A percentile compares a stretch with the other conserved stretches of the same genome.
Conservation (phyloP, 2,329 filamentous ascomycete species). For the Fusarium poae region DNA sequence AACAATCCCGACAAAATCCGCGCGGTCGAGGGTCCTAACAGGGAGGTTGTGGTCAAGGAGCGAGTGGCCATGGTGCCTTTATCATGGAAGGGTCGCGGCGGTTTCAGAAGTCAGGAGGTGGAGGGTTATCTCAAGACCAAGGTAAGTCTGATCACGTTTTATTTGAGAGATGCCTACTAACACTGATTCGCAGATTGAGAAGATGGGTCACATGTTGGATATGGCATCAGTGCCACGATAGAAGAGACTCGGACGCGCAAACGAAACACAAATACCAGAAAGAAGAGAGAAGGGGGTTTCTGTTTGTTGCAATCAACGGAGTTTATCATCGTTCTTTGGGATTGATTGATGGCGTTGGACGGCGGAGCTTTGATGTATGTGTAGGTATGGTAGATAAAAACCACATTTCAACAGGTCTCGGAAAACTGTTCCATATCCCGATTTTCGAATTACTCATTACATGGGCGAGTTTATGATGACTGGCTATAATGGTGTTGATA, state of each 20-base stretch:
- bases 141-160: slow-evolving; percentile 63
- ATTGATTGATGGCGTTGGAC: slow-evolving; percentile 42
- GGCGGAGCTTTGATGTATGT: slow-evolving; percentile 38
- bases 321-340: slow-evolving; percentile 39
- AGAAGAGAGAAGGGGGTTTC: not conserved
- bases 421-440: not conserved
- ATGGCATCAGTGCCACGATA: slow-evolving; percentile 56
- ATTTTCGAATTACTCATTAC: too few species aligned
- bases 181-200: slow-evolving; percentile 73
- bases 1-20: slow-evolving; percentile 98
- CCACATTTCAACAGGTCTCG: slow-evolving; percentile 7
- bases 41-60: slow-evolving; percentile 89
- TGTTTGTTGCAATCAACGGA: slow-evolving; percentile 36
- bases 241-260: slow-evolving; percentile 3
- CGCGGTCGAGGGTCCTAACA: slow-evolving; percentile 90
- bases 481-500: too few species aligned
- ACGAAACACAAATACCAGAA: slow-evolving; percentile 1
- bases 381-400: slow-evolving; percentile 42
- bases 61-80: slow-evolving; percentile 95
- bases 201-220: slow-evolving; percentile 86
- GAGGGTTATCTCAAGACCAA: slow-evolving; percentile 96
- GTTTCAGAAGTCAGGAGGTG: slow-evolving; percentile 88
- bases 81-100: slow-evolving; percentile 88
- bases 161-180: slow-evolving; percentile 33
- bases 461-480: not conserved